These are phyloP conservation scores for Silene vulgaris DNA, from an alignment of 179 eudicot genomes.

Conservation along the genomic window DNA sequence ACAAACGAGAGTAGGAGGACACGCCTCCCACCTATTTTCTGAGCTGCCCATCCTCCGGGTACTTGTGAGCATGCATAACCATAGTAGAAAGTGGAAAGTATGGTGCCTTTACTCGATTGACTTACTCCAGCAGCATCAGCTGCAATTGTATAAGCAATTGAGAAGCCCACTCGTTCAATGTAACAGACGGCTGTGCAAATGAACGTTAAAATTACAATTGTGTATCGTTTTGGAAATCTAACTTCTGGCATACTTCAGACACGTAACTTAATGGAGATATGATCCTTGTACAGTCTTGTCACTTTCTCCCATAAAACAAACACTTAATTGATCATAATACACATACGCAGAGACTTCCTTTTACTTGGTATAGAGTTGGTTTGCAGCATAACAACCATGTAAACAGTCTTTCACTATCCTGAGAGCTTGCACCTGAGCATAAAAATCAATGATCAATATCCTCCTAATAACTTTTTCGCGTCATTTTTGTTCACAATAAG, in stretches of 20 bases:
- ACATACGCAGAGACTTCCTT: slow-evolving; percentile 3
- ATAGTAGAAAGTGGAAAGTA: slow-evolving; percentile 84
- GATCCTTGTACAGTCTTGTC: slow-evolving; percentile 11
- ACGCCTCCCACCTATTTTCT: slow-evolving; percentile 88
- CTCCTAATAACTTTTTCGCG: background rate
- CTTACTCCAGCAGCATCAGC: slow-evolving; percentile 63
- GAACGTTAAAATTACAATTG: slow-evolving; percentile 76
- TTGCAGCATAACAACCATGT: slow-evolving; percentile 13
- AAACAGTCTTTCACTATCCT: slow-evolving; percentile 6
- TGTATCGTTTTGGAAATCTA: slow-evolving; percentile 62
- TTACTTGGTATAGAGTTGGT: background rate
- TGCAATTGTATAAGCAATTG: slow-evolving; percentile 58
- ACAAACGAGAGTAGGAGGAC: slow-evolving; percentile 80
- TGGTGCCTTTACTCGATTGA: slow-evolving; percentile 73
- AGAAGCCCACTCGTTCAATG: slow-evolving; percentile 84
- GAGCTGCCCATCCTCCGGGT: slow-evolving; percentile 98
- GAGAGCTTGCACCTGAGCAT: slow-evolving; percentile 18
- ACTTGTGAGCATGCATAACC: slow-evolving; percentile 92
- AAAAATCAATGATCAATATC: slow-evolving; percentile 19
- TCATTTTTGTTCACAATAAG: background rate
- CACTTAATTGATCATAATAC: slow-evolving; percentile 9
- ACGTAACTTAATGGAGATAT: background rate
- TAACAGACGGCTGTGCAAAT: slow-evolving; percentile 85
- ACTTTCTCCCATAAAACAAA: slow-evolving; percentile 16
- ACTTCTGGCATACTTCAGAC: slow-evolving; percentile 39